Evolutionary conservation across 352 stramenopile genomes (phyloP), one percentile per base, ranked within the genome.

Genomic region (Phytophthora constricta): DNA sequence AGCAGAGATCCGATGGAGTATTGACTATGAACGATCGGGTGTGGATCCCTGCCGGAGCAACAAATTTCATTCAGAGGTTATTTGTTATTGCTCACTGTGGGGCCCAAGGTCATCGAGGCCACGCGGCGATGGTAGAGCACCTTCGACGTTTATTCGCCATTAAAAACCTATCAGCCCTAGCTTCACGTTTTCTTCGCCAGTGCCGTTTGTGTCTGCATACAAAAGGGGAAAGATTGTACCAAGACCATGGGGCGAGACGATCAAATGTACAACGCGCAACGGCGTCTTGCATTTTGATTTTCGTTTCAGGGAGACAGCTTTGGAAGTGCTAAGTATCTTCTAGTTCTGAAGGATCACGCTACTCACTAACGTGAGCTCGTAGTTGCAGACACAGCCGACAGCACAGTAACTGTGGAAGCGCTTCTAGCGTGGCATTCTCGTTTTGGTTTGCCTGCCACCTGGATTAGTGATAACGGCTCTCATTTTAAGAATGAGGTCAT

Each of bases 61-160:
- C 11, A 1, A 26, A 49, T 31, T 25, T 63, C 25, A 31, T 42
- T 31, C 16, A 46, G 28, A 43, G 56, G 13, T 5, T 63, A 23
- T 63, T 63, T 43, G 49, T 63, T 17, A 49, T 63, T 28, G 25
- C 41, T 14, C 53, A 60, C n/a, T 43, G 37, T 60, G 53, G 37
- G 53, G 39, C 2, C 17, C n/a, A n/a, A n/a, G n/a, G n/a, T n/a
- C n/a, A n/a, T n/a, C n/a, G n/a, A n/a, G n/a, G n/a, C n/a, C n/a
- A 43, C 13, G 53, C 53, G 2, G 26, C 39, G 11, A 60, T 60
- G 53, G 53, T 60, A 16, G 39, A 60, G 26, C 53, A 60, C 17
- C n/a, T 61, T 14, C 53, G 53, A 4, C 39, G 53, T 16, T 1
- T 50, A 8, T 60, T 60, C 27, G 52, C 39, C 3, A 19, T 60